phyloP scores from a whole-genome alignment of 306 rosid species.

The Prunus dulcis region DNA sequence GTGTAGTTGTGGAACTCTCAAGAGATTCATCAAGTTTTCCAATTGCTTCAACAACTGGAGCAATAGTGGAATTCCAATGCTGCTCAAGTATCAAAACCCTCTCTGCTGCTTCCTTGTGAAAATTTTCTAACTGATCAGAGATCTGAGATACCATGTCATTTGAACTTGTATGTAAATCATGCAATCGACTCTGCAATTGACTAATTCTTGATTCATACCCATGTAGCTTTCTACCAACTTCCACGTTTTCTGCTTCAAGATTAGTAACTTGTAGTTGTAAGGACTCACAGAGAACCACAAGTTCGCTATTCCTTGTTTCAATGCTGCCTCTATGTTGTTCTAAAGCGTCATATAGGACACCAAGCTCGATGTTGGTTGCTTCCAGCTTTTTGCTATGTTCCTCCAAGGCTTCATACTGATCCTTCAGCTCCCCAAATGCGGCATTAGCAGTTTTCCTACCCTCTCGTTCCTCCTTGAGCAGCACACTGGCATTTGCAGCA shows the following conservation, averaged over 20 bases:
- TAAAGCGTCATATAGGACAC: slow-evolving; percentile 63
- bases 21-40: slow-evolving; percentile 60
- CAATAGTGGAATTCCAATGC: slow-evolving; percentile 49
- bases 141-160: slow-evolving; percentile 55
- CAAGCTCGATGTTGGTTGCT: slow-evolving; percentile 66
- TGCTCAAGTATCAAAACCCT: slow-evolving; percentile 59
- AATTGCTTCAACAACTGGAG: slow-evolving; percentile 49
- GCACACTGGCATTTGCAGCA: slow-evolving; percentile 44
- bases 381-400: slow-evolving; percentile 56
- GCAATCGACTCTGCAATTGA: slow-evolving; percentile 47
- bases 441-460: slow-evolving; percentile 45
- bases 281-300: slow-evolving; percentile 50
- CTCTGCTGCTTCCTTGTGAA: slow-evolving; percentile 60
- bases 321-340: slow-evolving; percentile 47
- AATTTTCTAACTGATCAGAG: slow-evolving; percentile 50
- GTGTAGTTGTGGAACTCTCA: slow-evolving; percentile 36
- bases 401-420: slow-evolving; percentile 55
- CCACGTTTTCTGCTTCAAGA: slow-evolving; percentile 45
- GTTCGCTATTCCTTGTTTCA: slow-evolving; percentile 50
- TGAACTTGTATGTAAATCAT: slow-evolving; percentile 54
- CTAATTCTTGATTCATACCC: slow-evolving; percentile 49
- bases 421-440: slow-evolving; percentile 39
- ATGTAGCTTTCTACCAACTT: slow-evolving; percentile 54
- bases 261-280: slow-evolving; percentile 42
- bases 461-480: slow-evolving; percentile 62